Conservation (phyloP, 2,329 filamentous ascomycete species). For the Paraconiothyrium brasiliense region DNA sequence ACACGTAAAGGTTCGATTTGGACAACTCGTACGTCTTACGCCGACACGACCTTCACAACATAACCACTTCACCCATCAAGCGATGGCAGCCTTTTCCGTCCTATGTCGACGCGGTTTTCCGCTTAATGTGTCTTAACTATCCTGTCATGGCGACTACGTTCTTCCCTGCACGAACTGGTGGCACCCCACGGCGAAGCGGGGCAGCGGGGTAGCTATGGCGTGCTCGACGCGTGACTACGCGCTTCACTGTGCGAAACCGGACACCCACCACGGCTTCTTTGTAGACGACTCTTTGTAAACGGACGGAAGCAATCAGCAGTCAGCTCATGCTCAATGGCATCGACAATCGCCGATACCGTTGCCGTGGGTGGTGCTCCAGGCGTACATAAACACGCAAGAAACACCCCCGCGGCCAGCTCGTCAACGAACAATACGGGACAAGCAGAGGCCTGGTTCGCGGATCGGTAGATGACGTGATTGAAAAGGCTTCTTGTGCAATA, state of each 20-base stretch:
- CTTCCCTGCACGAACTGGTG: background rate
- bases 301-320: background rate
- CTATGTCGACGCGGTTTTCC: too few species aligned
- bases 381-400: background rate
- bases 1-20: too few species aligned
- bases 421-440: background rate
- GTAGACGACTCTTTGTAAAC: background rate
- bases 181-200: slow-evolving; percentile 5
- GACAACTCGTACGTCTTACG: too few species aligned
- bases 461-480: slow-evolving; percentile 8
- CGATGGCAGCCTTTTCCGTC: too few species aligned
- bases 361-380: background rate
- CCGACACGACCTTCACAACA: too few species aligned
- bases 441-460: background rate
- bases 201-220: slow-evolving; percentile 15
- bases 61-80: too few species aligned
- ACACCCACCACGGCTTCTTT: background rate
- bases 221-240: slow-evolving; percentile 12
- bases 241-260: slow-evolving; percentile 3
- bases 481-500: slow-evolving; percentile 12
- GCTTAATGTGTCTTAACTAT: too few species aligned
- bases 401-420: background rate
- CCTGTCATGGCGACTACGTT: background rate
- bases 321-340: background rate
- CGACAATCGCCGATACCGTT: background rate